These are phyloP conservation scores for Solanum hybrid DNA, from an alignment of 305 asterid genomes.

Conservation along the genomic window DNA sequence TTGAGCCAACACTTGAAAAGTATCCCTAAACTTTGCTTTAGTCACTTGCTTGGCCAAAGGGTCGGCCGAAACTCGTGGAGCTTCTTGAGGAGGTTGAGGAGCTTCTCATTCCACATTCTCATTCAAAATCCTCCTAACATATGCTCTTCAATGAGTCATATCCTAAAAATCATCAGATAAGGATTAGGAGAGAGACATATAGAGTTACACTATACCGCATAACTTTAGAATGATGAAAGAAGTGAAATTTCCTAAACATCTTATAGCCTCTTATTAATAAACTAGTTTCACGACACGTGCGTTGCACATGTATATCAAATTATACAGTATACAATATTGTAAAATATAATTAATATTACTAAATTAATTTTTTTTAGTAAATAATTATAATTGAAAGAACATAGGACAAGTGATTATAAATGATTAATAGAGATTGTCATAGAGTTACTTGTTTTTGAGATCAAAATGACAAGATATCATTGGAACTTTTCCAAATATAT, in stretches of 20 bases:
- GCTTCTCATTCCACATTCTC: not conserved
- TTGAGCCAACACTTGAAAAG: not conserved
- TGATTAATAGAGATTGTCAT: not conserved
- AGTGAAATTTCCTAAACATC: not conserved
- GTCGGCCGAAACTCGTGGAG: not conserved
- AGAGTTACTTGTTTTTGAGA: not conserved
- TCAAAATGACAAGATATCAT: not conserved
- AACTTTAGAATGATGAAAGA: not conserved
- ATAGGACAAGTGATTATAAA: not conserved
- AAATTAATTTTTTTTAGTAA: no score
- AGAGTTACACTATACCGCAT: not conserved
- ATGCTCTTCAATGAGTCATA: no score
- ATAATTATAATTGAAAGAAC: not conserved
- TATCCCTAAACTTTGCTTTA: not conserved
- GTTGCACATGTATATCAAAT: not conserved
- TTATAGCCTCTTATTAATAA: not conserved
- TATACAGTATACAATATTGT: not conserved
- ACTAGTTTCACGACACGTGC: not conserved
- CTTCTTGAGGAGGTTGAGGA: not conserved
- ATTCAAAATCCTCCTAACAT: not conserved
- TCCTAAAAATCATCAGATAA: not conserved
- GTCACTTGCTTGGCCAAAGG: not conserved
- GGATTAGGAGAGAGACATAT: not conserved
- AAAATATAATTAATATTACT: no score
- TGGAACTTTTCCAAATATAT: not conserved